These are phyloP conservation scores for Aspergillus hortae DNA, from an alignment of 2,329 filamentous ascomycete genomes.

Conservation along the genomic window DNA sequence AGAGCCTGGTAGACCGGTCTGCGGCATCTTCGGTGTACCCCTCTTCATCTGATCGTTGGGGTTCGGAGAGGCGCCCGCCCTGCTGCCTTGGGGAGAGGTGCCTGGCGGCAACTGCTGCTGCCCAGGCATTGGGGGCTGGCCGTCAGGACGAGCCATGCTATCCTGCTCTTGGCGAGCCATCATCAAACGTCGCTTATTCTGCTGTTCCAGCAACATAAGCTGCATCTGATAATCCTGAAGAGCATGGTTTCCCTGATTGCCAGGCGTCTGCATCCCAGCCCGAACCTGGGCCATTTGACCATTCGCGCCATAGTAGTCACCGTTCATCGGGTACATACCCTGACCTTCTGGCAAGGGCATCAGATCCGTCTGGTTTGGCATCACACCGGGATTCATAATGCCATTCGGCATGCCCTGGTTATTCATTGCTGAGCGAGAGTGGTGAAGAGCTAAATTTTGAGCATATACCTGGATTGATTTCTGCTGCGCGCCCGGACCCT, in stretches of 20 bases:
- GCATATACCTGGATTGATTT: slow-evolving; percentile 88
- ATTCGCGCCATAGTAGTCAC: slow-evolving; percentile 56
- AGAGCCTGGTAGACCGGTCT: slow-evolving; percentile 54
- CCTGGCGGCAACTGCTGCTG: slow-evolving; percentile 48
- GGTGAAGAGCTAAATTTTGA: slow-evolving; percentile 77
- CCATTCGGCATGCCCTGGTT: slow-evolving; percentile 76
- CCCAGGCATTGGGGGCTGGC: slow-evolving; percentile 45
- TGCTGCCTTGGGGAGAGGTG: slow-evolving; percentile 57
- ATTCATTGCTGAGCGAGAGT: slow-evolving; percentile 70
- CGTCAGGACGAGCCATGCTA: slow-evolving; percentile 52
- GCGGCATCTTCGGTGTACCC: slow-evolving; percentile 58
- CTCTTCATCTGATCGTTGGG: slow-evolving; percentile 62
- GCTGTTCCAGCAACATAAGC: slow-evolving; percentile 65
- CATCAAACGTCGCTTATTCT: slow-evolving; percentile 64
- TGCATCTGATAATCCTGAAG: slow-evolving; percentile 70
- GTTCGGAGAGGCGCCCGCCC: slow-evolving; percentile 58
- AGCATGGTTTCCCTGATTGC: slow-evolving; percentile 54
- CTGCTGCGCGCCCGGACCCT: slow-evolving; percentile 60
- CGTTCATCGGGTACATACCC: slow-evolving; percentile 40
- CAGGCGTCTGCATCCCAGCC: slow-evolving; percentile 38
- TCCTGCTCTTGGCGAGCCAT: slow-evolving; percentile 67
- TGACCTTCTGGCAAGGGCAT: slow-evolving; percentile 67
- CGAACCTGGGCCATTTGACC: slow-evolving; percentile 52
- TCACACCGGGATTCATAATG: slow-evolving; percentile 60
- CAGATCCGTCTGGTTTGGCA: slow-evolving; percentile 78